A percentile compares a stretch with the other conserved stretches of the same genome.
phyloP scores from a whole-genome alignment of 805 yeast species.

The Pichia rugopelliculosa region DNA sequence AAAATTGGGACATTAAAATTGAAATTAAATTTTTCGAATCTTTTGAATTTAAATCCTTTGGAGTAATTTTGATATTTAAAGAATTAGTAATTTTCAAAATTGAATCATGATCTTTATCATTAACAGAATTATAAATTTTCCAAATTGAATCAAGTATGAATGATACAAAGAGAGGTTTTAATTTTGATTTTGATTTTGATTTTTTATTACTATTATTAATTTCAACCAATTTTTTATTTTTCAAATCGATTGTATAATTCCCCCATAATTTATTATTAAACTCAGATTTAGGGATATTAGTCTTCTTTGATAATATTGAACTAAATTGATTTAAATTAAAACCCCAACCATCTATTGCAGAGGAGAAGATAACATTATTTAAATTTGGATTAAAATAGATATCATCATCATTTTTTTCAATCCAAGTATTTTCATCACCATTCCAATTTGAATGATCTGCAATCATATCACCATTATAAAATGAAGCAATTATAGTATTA shows the following conservation, averaged over 20 bases:
- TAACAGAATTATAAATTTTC: slow-evolving; percentile 75
- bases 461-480: slow-evolving; percentile 89
- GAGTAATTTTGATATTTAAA: slow-evolving; percentile 56
- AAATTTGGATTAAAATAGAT: slow-evolving; percentile 81
- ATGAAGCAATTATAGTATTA: slow-evolving; percentile 88
- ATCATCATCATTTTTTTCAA: slow-evolving; percentile 73
- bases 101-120: slow-evolving; percentile 60
- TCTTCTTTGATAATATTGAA: slow-evolving; percentile 71
- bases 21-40: slow-evolving; percentile 60
- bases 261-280: slow-evolving; percentile 93
- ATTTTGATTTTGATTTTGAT: slow-evolving; percentile 43
- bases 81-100: slow-evolving; percentile 69
- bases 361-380: slow-evolving; percentile 84
- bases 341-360: slow-evolving; percentile 97
- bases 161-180: slow-evolving; percentile 81
- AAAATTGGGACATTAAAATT: slow-evolving; percentile 83
- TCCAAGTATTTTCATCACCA: slow-evolving; percentile 42
- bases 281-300: slow-evolving; percentile 75
- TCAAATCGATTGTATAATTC: slow-evolving; percentile 82
- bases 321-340: slow-evolving; percentile 85
- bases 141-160: slow-evolving; percentile 85
- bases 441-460: slow-evolving; percentile 70
- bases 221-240: slow-evolving; percentile 73
- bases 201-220: too few species aligned
- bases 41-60: slow-evolving; percentile 73